These are phyloP conservation scores for Heliosperma pusillum DNA, from an alignment of 148 eudicot species.

Conservation along the genomic window DNA sequence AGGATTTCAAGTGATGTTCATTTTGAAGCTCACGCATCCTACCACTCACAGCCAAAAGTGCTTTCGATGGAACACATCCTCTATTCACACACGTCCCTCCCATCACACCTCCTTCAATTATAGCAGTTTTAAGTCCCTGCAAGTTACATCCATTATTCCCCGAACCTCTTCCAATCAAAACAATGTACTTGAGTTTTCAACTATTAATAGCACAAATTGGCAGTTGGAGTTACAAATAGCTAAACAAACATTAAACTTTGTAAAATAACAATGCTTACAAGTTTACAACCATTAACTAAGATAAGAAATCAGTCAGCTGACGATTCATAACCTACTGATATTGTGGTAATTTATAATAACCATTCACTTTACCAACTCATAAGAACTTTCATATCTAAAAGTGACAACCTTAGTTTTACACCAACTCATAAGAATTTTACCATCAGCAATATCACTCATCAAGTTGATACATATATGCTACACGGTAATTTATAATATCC, in stretches of 20 bases:
- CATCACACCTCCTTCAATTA: conserved; percentile 96
- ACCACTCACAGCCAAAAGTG: conserved; percentile 97
- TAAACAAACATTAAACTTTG: background rate
- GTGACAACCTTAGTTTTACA: background rate
- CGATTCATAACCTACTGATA: no score
- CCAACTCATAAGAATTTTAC: background rate
- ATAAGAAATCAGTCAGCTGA: no score
- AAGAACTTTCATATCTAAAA: background rate
- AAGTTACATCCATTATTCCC: conserved; percentile 6
- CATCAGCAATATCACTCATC: background rate
- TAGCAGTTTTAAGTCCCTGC: conserved; percentile 99
- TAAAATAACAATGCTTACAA: no score
- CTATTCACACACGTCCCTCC: conserved; percentile 99
- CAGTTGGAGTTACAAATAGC: background rate
- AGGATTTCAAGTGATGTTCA: conserved; percentile 93
- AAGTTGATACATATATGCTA: background rate
- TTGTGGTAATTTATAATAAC: no score
- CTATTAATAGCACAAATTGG: background rate
- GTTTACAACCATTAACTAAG: no score
- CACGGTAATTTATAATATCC: background rate
- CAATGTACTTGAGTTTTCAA: background rate
- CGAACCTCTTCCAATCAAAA: background rate
- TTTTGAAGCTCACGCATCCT: conserved; percentile 99
- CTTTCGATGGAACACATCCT: conserved; percentile 99
- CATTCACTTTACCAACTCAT: no score